Percentiles rank a stretch among this genome's conserved stretches.
phyloP scores from a whole-genome alignment of 768 basidiomycete species.

The Punctularia strigosozonata region DNA sequence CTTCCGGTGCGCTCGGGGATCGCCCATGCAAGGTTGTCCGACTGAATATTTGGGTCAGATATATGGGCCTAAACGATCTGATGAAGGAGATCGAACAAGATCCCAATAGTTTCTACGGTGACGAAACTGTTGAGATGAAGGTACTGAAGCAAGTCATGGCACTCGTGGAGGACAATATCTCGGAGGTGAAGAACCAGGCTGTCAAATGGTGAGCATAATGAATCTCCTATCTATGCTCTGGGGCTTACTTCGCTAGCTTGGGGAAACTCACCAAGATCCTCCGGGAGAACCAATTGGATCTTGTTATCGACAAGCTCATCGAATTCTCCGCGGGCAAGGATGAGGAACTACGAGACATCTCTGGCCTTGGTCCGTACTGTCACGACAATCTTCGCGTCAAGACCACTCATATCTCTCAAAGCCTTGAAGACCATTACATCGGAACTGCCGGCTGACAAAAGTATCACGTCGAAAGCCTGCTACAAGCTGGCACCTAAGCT shows the following conservation, averaged over 20 bases:
- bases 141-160: conserved; percentile 75
- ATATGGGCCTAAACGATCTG: conserved; percentile 95
- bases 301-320: conserved; percentile 83
- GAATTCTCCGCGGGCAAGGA: conserved; percentile 78
- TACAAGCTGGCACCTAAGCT: conserved; percentile 78
- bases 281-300: conserved; percentile 69
- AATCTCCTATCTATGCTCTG: neutral
- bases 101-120: conserved; percentile 63
- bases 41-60: conserved; percentile 39
- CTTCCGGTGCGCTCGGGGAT: conserved; percentile 46
- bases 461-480: conserved; percentile 69
- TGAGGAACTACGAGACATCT: conserved; percentile 90
- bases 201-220: conserved; percentile 72
- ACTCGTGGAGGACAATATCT: conserved; percentile 88
- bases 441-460: conserved; percentile 76
- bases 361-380: conserved; percentile 61
- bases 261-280: conserved; percentile 88
- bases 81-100: conserved; percentile 81
- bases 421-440: conserved; percentile 92
- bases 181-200: conserved; percentile 96
- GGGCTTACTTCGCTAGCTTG: conserved; percentile 34
- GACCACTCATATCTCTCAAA: conserved; percentile 16
- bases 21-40: neutral
- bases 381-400: neutral
- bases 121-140: conserved; percentile 78